These are phyloP conservation scores for Sarocladiaceae sp. DNA, from an alignment of 2,329 filamentous ascomycete genomes.

Conservation along the genomic window DNA sequence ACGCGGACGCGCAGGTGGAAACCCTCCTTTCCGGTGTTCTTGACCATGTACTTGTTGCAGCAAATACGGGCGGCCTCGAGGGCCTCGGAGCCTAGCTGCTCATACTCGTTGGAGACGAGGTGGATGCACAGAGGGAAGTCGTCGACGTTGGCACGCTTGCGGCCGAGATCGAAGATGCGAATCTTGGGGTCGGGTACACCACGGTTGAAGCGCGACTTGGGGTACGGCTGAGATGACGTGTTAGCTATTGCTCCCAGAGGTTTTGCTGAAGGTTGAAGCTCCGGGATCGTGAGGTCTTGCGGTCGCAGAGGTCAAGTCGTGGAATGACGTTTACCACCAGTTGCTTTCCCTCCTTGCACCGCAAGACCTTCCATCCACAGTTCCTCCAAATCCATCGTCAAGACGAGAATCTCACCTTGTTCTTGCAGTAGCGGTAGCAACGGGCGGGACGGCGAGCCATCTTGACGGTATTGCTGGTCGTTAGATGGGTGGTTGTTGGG, in stretches of 20 bases:
- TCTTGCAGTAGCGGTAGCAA: conserved; percentile 99
- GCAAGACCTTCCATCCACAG: background rate
- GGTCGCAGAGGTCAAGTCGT: background rate
- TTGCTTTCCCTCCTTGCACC: conserved; percentile 1
- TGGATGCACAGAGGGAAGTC: conserved; percentile 99
- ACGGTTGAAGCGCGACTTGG: conserved; percentile 99
- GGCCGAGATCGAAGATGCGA: conserved; percentile 97
- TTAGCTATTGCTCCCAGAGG: conserved; percentile 8
- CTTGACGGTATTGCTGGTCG: conserved; percentile 58
- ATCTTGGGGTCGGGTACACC: conserved; percentile 85
- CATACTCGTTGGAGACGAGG: conserved; percentile 99
- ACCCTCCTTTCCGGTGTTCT: conserved; percentile 64
- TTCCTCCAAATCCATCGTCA: background rate
- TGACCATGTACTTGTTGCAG: conserved; percentile 95
- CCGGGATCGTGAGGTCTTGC: conserved; percentile 6
- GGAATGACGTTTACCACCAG: conserved; percentile 1
- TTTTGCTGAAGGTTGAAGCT: background rate
- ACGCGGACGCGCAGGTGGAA: conserved; percentile 76
- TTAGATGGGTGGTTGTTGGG: conserved; percentile 18
- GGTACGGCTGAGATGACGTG: conserved; percentile 66
- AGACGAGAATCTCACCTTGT: conserved; percentile 71
- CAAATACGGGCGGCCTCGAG: conserved; percentile 99
- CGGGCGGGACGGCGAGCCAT: conserved; percentile 99
- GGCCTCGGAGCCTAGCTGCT: conserved; percentile 99
- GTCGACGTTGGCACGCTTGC: conserved; percentile 97